phyloP scores from a whole-genome alignment of 2,329 filamentous ascomycete genomes.

The Beauveria asiatica region DNA sequence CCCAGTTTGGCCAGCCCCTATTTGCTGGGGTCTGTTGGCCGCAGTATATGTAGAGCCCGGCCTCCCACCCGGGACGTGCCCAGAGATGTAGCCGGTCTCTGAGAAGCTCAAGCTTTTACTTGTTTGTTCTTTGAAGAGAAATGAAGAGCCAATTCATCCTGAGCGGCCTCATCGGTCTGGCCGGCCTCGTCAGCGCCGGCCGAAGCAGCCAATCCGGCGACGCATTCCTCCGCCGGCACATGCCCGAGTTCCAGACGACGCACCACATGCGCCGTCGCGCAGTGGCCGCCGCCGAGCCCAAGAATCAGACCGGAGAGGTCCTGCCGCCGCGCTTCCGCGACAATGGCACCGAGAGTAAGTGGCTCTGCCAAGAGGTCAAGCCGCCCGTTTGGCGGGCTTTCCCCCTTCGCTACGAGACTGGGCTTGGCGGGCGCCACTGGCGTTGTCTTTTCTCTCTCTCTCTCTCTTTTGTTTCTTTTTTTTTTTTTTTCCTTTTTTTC shows the following conservation, averaged over 20 bases:
- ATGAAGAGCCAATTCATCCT: constrained; percentile 7
- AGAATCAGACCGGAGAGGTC: neutral
- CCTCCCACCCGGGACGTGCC: neutral
- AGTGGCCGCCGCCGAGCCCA: neutral
- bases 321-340: constrained; percentile 13
- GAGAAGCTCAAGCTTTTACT: neutral
- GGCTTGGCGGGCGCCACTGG: neutral
- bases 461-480: no score
- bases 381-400: neutral
- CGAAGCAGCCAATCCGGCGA: neutral
- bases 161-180: constrained; percentile 1
- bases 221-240: neutral
- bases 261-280: neutral
- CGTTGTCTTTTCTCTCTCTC: neutral
- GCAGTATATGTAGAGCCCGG: neutral
- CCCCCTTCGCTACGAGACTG: neutral
- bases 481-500: no score
- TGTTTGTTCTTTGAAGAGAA: neutral
- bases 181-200: constrained; percentile 1
- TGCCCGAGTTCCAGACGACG: neutral
- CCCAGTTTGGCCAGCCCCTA: neutral
- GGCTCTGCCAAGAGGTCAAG: neutral
- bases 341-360: constrained; percentile 16
- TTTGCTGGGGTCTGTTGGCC: neutral
- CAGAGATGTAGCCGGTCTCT: neutral